Evolutionary conservation across 768 basidiomycete species (phyloP), one percentile per base, ranked within the genome.

Genomic region (Rhizopogon vinicolor): DNA sequence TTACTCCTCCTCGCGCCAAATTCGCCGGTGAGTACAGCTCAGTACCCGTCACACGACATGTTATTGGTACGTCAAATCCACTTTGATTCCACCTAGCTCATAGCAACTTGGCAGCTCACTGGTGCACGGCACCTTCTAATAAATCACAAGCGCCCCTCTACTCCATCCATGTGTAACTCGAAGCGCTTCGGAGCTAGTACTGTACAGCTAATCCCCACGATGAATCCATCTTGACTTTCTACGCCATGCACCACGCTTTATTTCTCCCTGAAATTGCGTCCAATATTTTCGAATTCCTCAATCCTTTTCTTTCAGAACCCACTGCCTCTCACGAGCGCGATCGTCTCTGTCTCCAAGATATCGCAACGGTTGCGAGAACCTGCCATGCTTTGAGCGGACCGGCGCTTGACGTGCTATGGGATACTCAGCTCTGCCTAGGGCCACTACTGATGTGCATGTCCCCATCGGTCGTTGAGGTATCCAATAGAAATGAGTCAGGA

Each of bases 321-420:
- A 13, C 22, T n/a, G 18, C 22, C 28, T 13, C 51, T 25, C 6
- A 41, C 29, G 3, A 42, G 18, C 19, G 39, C 28, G 18, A 12
- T 42, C 51, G 7, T 31, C 40, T 28, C 22, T 13, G 28, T 41
- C 28, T 54, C 13, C 44, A 19, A 22, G 54, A 51, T 51, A 52
- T 58, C 19, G 29, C 48, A 18, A 35, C 28, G 8, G 41, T 52
- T 16, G 55, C 54, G 5, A 22, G 16, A n/a, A 58, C 57, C 12
- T 58, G 50, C n/a, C 54, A 19, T 12, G 13, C 37, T 12, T 41
- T 58, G 28, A 58, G 16, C 16, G 48, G 39, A 16, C 46, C 54
- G 7, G 58, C 44, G 22, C 35, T 51, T 12, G 50, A 51, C 12
- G 37, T n/a, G 3, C 44, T 58, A 22, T 58, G 54, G 54, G n/a